Base-by-base conservation (phyloP, 2,329 filamentous ascomycete species). In the Didymella arachidicola region DNA sequence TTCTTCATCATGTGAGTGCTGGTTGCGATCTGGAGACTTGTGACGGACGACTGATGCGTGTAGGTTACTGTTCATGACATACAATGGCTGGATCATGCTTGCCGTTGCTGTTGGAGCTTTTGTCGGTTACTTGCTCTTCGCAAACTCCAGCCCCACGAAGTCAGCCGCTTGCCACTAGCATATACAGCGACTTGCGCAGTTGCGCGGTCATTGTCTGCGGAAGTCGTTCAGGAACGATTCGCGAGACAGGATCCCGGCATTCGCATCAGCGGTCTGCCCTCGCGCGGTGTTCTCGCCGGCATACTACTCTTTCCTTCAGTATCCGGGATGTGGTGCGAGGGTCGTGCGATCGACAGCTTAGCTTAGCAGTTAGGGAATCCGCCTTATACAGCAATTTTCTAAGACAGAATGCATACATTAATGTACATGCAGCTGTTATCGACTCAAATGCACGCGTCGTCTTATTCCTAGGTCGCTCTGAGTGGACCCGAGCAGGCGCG, bases 61-160 rank as follows among this genome's bases (percentile, higher is more conserved):
- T 59, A 98, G 94, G 95, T 83, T 99, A 61, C 80, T 99, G 22
- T 99, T 99, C 79, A 99, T 99, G 95, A 99, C 95, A n/a, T 99
- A 99, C 80, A 99, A 99, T 72, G 95, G 95, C 56, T 96, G 91
- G 89, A 88, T 99, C 67, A 99, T 99, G 95, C 79, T 96, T 66
- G 86, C 94, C 3, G 93, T 98, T 16, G 90, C 90, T 0, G 81
- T 96, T 10, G 95, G 95, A 16, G 93, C 94, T 0, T 96, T 96
- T 66, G 78, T 96, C 43, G 95, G 95, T 42, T 97, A 96, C 74
- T 75, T 97, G 60, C 70, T 89, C 43, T 99, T 97, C 79, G 85
- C 87, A 55, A 82, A 83, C 53, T 87, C 87, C 1, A 84, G 87
- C 52, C 86, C 89, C 7, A 89, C 89, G 27, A 97, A 96, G 83